Evolutionary conservation across 176 grass and related monocot genomes (phyloP).

Genomic region (Zea luxurians): DNA sequence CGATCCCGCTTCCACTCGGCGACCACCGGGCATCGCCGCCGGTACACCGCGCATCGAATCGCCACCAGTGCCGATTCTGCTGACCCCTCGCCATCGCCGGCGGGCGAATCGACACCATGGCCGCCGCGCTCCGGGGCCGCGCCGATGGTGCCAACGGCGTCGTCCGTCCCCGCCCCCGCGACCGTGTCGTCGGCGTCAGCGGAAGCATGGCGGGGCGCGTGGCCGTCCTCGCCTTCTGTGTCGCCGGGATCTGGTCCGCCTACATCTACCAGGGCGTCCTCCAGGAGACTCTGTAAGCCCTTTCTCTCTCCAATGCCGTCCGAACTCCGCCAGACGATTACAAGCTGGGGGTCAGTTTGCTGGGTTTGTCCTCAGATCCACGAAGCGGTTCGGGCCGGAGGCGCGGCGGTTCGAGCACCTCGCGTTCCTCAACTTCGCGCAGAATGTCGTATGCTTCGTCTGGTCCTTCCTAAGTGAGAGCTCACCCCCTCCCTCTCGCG

Average conservation of each 20-base stretch:
- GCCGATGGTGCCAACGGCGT: constrained; percentile 18
- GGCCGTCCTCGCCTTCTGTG: constrained; percentile 81
- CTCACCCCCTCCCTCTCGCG: background rate
- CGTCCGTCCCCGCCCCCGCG: background rate
- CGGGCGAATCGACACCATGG: constrained; percentile 46
- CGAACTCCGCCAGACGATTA: background rate
- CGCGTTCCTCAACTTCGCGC: constrained; percentile 90
- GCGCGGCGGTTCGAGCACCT: constrained; percentile 85
- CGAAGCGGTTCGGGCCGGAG: constrained; percentile 89
- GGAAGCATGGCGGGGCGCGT: constrained; percentile 47
- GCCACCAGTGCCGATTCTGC: background rate
- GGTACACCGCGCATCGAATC: background rate
- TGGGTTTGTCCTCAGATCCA: constrained; percentile 56
- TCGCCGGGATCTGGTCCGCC: constrained; percentile 89
- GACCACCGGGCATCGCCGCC: background rate
- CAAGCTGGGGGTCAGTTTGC: background rate
- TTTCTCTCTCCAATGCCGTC: background rate
- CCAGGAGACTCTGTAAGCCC: constrained; percentile 82
- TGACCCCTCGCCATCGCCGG: background rate
- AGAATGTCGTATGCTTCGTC: constrained; percentile 82
- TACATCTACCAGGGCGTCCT: constrained; percentile 97
- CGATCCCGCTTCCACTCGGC: constrained; percentile 6
- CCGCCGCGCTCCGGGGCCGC: constrained; percentile 31
- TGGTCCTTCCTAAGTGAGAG: constrained; percentile 94
- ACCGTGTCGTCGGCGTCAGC: background rate